Conservation (phyloP, 164 flowering plant genomes). For the Tinospora cordifolia region DNA sequence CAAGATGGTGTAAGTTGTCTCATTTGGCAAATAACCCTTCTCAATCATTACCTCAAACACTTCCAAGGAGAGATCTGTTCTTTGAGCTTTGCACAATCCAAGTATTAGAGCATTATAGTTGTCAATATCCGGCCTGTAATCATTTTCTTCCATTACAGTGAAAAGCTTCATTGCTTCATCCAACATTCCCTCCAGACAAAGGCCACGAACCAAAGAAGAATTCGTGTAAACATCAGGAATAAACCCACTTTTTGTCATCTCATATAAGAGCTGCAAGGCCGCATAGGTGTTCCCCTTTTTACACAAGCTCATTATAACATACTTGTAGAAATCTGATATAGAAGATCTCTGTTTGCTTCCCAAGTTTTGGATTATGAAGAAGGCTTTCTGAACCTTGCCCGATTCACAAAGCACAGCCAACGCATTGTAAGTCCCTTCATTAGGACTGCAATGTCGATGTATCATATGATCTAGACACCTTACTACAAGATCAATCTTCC, state of each 20-base stretch:
- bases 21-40: constrained; percentile 62
- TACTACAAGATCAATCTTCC: constrained; percentile 48
- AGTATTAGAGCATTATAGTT: constrained; percentile 69
- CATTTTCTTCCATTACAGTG: constrained; percentile 56
- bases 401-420: constrained; percentile 57
- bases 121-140: constrained; percentile 43
- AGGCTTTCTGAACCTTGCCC: constrained; percentile 64
- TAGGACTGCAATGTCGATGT: constrained; percentile 39
- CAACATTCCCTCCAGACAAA: constrained; percentile 79
- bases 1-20: constrained; percentile 64
- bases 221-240: constrained; percentile 65
- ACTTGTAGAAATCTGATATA: constrained; percentile 48
- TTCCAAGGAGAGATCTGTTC: constrained; percentile 56
- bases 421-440: constrained; percentile 82
- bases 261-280: constrained; percentile 66
- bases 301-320: constrained; percentile 64
- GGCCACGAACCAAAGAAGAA: constrained; percentile 72
- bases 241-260: constrained; percentile 68
- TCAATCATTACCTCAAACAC: constrained; percentile 56
- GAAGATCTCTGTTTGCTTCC: constrained; percentile 44
- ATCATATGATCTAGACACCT: constrained; percentile 68
- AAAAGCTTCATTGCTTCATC: constrained; percentile 61
- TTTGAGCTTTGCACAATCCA: constrained; percentile 61
- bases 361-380: constrained; percentile 55
- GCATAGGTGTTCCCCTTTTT: constrained; percentile 71